phyloP scores from a whole-genome alignment of 2,329 filamentous ascomycete species.

The Xylaria sp. region DNA sequence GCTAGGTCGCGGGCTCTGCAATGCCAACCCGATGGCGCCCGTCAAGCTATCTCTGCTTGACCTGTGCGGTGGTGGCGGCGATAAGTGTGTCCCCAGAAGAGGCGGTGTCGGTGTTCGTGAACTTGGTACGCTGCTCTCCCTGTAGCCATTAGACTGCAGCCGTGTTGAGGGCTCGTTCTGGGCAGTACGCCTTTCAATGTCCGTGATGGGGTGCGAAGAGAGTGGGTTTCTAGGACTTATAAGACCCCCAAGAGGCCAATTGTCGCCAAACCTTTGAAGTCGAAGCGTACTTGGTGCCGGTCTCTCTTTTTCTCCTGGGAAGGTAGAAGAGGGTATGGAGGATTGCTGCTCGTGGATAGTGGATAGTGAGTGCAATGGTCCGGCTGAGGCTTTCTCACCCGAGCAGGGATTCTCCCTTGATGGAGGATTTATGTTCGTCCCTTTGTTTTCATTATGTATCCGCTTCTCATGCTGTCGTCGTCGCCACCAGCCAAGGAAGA shows the following conservation, averaged over 20 bases:
- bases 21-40: conserved; percentile 20
- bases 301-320: conserved; percentile 29
- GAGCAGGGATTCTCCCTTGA: conserved; percentile 16
- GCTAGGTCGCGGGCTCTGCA: conserved; percentile 44
- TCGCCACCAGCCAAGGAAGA: conserved; percentile 12
- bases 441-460: too few relatives aligned
- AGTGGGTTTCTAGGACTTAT: conserved; percentile 41
- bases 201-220: conserved; percentile 42
- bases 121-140: conserved; percentile 7
- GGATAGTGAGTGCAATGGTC: conserved; percentile 37
- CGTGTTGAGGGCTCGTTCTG: neutral
- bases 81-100: conserved; percentile 26
- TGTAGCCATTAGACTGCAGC: conserved; percentile 12
- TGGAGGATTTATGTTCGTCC: neutral
- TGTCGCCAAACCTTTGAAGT: conserved; percentile 39
- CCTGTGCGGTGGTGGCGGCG: conserved; percentile 22
- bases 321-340: conserved; percentile 16
- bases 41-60: conserved; percentile 20
- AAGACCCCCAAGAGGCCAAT: conserved; percentile 44
- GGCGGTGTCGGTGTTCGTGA: conserved; percentile 33
- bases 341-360: conserved; percentile 41
- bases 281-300: conserved; percentile 31
- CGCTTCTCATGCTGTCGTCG: conserved; percentile 4
- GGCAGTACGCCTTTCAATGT: conserved; percentile 41
- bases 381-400: conserved; percentile 15